Evolutionary conservation across 2,329 filamentous ascomycete species (phyloP).

Genomic region (Talaromyces funiculosus): DNA sequence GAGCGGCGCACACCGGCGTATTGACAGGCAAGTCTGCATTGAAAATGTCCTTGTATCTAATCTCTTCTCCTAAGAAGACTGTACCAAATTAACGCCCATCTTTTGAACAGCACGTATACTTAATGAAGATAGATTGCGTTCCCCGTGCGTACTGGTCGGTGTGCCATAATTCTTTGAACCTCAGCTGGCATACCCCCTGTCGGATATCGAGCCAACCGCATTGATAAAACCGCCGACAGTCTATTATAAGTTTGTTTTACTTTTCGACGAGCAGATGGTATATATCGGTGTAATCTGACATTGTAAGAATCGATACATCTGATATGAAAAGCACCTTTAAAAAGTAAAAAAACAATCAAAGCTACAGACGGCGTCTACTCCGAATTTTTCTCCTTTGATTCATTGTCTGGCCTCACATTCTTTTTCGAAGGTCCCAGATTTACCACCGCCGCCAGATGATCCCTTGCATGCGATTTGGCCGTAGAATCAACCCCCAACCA

Average conservation of each 20-base stretch:
- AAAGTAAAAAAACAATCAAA: no score
- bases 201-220: not conserved
- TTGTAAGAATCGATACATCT: no score
- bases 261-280: no score
- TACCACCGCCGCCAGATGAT: not conserved
- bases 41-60: constrained; percentile 2
- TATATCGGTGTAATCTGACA: no score
- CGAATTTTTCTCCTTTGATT: not conserved
- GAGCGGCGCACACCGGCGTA: not conserved
- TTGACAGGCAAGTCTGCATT: not conserved
- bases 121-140: no score
- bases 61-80: constrained; percentile 1
- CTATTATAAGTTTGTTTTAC: not conserved
- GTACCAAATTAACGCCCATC: not conserved
- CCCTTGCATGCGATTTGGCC: not conserved
- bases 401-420: not conserved
- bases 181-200: no score
- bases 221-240: not conserved
- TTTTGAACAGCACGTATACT: not conserved
- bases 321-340: no score
- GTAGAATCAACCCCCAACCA: constrained; percentile 38
- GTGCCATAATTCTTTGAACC: no score
- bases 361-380: not conserved
- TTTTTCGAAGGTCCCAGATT: not conserved
- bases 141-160: no score